Percentiles rank a stretch among this genome's conserved stretches.
Evolutionary conservation across 768 basidiomycete genomes (phyloP).

Genomic region (Tulasnella sp.): DNA sequence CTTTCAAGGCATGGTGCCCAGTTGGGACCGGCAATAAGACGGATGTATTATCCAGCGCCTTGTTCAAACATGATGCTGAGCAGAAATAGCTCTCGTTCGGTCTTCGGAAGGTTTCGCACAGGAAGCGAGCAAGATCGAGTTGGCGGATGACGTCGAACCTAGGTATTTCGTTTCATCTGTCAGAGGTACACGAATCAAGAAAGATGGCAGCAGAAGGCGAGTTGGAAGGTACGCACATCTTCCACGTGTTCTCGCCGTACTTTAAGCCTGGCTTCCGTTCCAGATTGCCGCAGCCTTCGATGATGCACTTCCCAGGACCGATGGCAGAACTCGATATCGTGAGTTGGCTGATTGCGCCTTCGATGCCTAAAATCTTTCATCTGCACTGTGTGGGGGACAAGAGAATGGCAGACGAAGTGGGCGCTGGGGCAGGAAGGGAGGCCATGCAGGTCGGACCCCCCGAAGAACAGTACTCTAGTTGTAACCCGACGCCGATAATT

Average conservation of each 20-base stretch:
- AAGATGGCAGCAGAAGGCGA: too few relatives aligned
- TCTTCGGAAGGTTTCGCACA: not conserved
- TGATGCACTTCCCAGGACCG: not conserved
- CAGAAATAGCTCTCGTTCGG: not conserved
- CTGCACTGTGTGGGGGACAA: not conserved
- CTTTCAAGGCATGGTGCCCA: not conserved
- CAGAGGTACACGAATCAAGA: too few relatives aligned
- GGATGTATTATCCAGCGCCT: not conserved
- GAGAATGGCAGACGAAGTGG: not conserved
- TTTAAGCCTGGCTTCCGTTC: slow-evolving; percentile 9
- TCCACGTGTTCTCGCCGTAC: not conserved
- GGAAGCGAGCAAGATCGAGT: slow-evolving; percentile 1
- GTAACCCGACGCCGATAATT: not conserved
- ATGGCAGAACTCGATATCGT: not conserved
- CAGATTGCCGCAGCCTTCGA: not conserved
- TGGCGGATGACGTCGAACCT: not conserved
- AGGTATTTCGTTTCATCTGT: too few relatives aligned
- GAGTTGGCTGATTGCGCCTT: not conserved
- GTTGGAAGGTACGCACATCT: not conserved
- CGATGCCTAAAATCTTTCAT: not conserved
- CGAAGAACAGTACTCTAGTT: slow-evolving; percentile 7
- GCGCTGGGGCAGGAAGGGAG: not conserved
- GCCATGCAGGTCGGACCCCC: not conserved
- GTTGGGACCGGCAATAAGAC: not conserved
- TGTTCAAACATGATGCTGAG: not conserved